Percentiles rank a stretch among this genome's conserved stretches.
phyloP scores from a whole-genome alignment of 495 filamentous ascomycete species.

The Hypoxylon perforatum region DNA sequence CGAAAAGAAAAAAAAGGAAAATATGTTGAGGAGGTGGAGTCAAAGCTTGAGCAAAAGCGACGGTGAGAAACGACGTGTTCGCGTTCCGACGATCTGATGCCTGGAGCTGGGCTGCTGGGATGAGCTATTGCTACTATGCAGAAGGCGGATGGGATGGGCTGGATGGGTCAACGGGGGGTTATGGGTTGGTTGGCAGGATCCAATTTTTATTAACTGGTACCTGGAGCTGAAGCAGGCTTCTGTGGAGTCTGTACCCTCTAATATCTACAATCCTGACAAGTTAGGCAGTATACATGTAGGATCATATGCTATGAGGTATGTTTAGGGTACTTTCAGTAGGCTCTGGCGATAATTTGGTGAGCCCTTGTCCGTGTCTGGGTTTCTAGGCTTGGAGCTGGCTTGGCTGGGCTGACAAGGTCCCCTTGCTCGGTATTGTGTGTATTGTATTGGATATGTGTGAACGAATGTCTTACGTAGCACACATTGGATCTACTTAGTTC shows the following conservation, averaged over 20 bases:
- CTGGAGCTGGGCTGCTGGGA: slow-evolving; percentile 38
- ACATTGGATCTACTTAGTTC: no score
- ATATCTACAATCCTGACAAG: no score
- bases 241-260: slow-evolving; percentile 8
- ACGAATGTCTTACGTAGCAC: no score
- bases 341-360: no score
- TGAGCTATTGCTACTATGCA: slow-evolving; percentile 25
- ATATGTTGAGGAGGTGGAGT: slow-evolving; percentile 9
- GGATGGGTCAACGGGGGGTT: slow-evolving; percentile 7
- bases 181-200: slow-evolving; percentile 35
- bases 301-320: no score
- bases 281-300: no score
- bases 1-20: slow-evolving; percentile 5
- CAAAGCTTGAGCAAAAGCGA: slow-evolving; percentile 13
- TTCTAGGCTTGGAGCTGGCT: slow-evolving; percentile 2
- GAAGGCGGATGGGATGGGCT: slow-evolving; percentile 34
- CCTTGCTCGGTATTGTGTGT: no score
- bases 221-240: slow-evolving; percentile 34
- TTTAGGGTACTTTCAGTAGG: no score
- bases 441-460: no score
- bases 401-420: not conserved
- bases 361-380: not conserved
- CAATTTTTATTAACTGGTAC: slow-evolving; percentile 40
- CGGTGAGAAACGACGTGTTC: slow-evolving; percentile 33
- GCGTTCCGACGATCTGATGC: slow-evolving; percentile 30